Conservation (phyloP, 148 eudicot genomes). For the Agrostemma githago region DNA sequence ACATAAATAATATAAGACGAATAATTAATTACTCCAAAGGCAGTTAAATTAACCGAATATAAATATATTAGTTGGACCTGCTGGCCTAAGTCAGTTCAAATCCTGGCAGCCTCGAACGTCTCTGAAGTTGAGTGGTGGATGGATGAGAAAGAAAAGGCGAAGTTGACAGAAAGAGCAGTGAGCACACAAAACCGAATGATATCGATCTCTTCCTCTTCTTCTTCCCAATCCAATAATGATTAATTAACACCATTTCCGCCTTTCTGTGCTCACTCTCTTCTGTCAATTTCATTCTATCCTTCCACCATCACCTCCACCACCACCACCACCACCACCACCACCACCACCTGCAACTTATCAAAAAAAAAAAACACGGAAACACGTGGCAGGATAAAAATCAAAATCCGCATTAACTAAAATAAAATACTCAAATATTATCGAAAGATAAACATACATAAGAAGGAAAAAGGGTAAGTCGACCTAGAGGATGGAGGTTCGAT, state of each 20-base stretch:
- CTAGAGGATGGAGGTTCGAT: too few species aligned
- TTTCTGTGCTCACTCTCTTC: slow-evolving; percentile 79
- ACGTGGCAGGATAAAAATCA: too few species aligned
- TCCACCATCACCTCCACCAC: slow-evolving; percentile 1
- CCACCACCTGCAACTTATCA: background rate
- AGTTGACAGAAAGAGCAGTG: slow-evolving; percentile 65
- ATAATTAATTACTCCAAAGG: too few species aligned
- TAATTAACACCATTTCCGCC: slow-evolving; percentile 35
- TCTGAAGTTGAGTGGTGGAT: background rate
- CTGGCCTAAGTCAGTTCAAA: too few species aligned
- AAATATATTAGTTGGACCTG: too few species aligned
- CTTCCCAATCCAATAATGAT: background rate
- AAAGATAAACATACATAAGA: too few species aligned
- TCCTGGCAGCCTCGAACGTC: too few species aligned
- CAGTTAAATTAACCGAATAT: too few species aligned
- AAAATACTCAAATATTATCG: too few species aligned
- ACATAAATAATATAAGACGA: too few species aligned
- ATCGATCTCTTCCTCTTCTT: background rate
- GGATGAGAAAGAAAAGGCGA: slow-evolving; percentile 10
- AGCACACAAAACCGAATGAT: slow-evolving; percentile 57
- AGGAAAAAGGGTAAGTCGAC: too few species aligned
- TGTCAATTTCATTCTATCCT: slow-evolving; percentile 40
- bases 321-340: background rate
- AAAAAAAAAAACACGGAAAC: background rate
- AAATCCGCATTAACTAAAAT: too few species aligned